phyloP scores from a whole-genome alignment of 768 basidiomycete genomes.

The Boletus insuetus region DNA sequence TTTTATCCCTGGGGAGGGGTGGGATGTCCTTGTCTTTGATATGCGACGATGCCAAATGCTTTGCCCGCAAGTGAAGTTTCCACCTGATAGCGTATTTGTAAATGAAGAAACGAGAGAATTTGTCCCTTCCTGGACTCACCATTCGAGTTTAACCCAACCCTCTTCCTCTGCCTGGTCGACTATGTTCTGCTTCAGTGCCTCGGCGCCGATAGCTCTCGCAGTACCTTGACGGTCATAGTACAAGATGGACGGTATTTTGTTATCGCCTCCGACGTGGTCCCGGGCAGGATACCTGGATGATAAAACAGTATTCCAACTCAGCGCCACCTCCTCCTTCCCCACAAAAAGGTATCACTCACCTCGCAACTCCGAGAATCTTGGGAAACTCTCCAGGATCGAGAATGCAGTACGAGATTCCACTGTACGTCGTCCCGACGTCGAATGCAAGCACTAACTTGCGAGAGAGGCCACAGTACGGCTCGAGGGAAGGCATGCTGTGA shows the following conservation, averaged over 20 bases:
- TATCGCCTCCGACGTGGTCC: slow-evolving; percentile 44
- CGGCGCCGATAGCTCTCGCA: slow-evolving; percentile 43
- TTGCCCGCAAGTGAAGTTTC: slow-evolving; percentile 34
- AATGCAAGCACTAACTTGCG: slow-evolving; percentile 44
- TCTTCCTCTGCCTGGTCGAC: slow-evolving; percentile 3
- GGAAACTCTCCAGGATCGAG: slow-evolving; percentile 36
- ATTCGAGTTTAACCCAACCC: slow-evolving; percentile 4
- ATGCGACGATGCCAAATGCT: slow-evolving; percentile 21
- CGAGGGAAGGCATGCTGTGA: slow-evolving; percentile 23
- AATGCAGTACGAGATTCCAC: slow-evolving; percentile 38
- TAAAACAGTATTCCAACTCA: neutral
- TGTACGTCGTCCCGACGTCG: slow-evolving; percentile 44
- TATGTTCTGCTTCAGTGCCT: slow-evolving; percentile 14
- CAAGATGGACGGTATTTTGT: slow-evolving; percentile 48
- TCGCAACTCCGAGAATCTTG: slow-evolving; percentile 26
- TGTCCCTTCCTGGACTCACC: neutral
- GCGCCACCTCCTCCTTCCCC: no score
- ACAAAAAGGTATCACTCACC: slow-evolving; percentile 11
- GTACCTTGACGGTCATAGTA: slow-evolving; percentile 44
- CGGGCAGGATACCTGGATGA: slow-evolving; percentile 43
- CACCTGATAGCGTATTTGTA: neutral
- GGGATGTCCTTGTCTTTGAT: slow-evolving; percentile 19
- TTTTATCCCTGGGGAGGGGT: slow-evolving; percentile 20
- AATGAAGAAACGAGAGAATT: neutral
- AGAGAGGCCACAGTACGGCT: slow-evolving; percentile 36